phyloP scores from a whole-genome alignment of 2,329 filamentous ascomycete genomes.

The Pyrenochaeta sp. region DNA sequence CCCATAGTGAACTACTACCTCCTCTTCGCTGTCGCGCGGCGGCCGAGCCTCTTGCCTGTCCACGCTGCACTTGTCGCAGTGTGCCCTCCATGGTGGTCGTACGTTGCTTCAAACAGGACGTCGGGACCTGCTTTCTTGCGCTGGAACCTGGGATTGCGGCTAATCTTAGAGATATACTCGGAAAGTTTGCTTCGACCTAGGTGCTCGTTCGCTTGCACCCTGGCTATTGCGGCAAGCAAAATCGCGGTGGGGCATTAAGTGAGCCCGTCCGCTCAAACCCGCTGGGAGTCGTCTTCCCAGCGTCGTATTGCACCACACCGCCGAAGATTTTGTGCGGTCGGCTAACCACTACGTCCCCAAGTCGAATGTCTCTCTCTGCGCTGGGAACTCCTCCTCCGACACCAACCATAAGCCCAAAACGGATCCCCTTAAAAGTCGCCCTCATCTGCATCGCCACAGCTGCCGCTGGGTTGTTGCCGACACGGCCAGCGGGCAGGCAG shows the following conservation, averaged over 20 bases:
- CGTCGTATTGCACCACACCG: constrained; percentile 34
- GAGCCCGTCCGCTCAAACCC: constrained; percentile 17
- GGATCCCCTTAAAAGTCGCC: constrained; percentile 42
- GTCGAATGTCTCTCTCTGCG: constrained; percentile 25
- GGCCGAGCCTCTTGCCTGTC: constrained; percentile 2
- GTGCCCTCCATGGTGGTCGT: constrained; percentile 17
- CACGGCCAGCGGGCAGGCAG: constrained; percentile 27
- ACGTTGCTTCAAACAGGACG: constrained; percentile 23
- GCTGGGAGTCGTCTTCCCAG: constrained; percentile 19
- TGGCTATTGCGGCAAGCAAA: constrained; percentile 9
- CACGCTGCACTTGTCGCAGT: constrained; percentile 14
- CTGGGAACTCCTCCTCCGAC: constrained; percentile 48
- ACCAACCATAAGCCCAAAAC: constrained; percentile 56
- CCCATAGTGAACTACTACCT: constrained; percentile 49
- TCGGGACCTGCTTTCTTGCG: constrained; percentile 14
- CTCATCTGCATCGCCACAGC: constrained; percentile 41
- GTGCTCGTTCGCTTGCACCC: constrained; percentile 7
- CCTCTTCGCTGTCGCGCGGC: constrained; percentile 7
- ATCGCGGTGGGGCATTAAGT: constrained; percentile 9
- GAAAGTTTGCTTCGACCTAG: constrained; percentile 2
- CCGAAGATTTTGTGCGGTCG: constrained; percentile 8
- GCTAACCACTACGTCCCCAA: constrained; percentile 36
- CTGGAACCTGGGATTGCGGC: constrained; percentile 10
- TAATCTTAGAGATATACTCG: constrained; percentile 9
- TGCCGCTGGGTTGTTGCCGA: constrained; percentile 47